These are phyloP conservation scores for Tuber microsphaerosporum DNA, from an alignment of 495 filamentous ascomycete species.

Conservation along the genomic window DNA sequence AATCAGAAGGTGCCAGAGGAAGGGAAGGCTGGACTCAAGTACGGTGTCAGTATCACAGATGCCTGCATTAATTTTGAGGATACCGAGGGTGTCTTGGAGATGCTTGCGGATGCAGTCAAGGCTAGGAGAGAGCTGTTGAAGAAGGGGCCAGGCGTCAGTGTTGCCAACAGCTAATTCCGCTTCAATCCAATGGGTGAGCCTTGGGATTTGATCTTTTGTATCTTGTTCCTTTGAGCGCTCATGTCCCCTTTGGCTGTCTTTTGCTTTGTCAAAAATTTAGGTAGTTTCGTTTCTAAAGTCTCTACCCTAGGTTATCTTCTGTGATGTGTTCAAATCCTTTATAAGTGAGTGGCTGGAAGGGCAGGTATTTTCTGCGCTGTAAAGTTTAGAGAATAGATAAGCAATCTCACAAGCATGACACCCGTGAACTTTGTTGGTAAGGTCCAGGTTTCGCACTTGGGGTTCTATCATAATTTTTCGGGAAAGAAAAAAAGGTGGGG, in stretches of 20 bases:
- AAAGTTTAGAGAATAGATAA: background rate
- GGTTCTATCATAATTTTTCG: background rate
- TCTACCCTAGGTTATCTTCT: background rate
- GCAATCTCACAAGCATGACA: background rate
- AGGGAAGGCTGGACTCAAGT: conserved; percentile 81
- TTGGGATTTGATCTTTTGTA: background rate
- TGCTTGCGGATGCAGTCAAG: conserved; percentile 73
- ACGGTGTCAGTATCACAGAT: conserved; percentile 96
- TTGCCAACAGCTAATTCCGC: background rate
- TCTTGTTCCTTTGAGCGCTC: background rate
- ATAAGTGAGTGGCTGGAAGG: background rate
- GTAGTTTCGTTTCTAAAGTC: background rate
- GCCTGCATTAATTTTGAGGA: conserved; percentile 82
- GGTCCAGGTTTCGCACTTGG: background rate
- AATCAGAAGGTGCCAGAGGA: conserved; percentile 87
- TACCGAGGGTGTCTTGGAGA: conserved; percentile 72
- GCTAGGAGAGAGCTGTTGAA: conserved; percentile 49
- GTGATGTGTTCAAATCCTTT: background rate
- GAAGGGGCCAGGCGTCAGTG: background rate
- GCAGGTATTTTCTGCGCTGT: background rate
- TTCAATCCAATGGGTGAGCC: background rate
- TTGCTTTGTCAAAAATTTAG: background rate
- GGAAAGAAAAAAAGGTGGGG: background rate
- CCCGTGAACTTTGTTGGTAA: background rate
- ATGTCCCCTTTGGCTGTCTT: background rate